Base-by-base conservation (phyloP, 2,329 filamentous ascomycete species). In the Periglandula ipomoeae region DNA sequence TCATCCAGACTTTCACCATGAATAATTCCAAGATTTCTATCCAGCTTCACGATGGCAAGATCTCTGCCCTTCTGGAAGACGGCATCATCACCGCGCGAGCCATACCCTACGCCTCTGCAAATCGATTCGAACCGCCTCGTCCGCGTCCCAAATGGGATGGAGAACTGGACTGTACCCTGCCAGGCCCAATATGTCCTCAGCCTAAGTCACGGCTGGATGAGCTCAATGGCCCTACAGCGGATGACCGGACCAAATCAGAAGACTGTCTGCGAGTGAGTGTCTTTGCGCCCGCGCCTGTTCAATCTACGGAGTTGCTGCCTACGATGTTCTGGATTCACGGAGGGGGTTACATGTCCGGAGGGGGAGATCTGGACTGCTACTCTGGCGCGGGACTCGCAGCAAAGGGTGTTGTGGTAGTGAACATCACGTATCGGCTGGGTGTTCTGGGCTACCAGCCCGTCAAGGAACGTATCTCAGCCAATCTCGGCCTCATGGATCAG, bases 401-500 rank as follows among this genome's bases (percentile, higher is more conserved):
- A 11, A 54, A 50, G 17, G 52, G 50, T n/a, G 52, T 58, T 58
- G 43, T 61, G 48, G 50, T 62, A 1, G 54, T 59, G 1, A 67
- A 66, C 38, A 65, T 74, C 19, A 72, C 70, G 3, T 52, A 56
- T 22, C 49, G 55, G 6, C 46, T 56, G 2, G 55, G 53, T 1
- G 64, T 73, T 45, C 72, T 70, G 27, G 67, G 71, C 3, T 56
- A 51, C 19, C 55, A 53, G 34, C 47, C 13, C 60, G 70, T 55
- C 9, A 17, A 46, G 6, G 46, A 38, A 4, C 8, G 32, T 5
- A 44, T 50, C 11, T 47, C 47, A 0, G 59, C 74, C 1, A 85
- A 84, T 52, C 61, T 82, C 3, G 81, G 81, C 3, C 65, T 83
- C 3, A 65, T 76, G 0, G 81, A 85, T 53, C 80, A 84, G 57